phyloP scores from a whole-genome alignment of 2,329 filamentous ascomycete species.

The Cladosporium velox region DNA sequence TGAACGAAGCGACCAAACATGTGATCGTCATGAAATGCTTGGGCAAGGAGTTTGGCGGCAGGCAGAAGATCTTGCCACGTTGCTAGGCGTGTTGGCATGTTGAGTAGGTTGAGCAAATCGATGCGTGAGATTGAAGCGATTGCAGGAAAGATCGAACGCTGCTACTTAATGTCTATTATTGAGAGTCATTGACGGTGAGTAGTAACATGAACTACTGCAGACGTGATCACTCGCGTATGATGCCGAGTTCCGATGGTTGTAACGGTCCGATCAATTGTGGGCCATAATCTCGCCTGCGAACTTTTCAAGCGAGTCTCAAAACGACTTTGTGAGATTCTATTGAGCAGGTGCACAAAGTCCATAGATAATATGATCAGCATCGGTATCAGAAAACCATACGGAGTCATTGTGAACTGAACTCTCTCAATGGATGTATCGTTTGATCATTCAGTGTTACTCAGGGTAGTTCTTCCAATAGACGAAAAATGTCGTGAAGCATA shows the following conservation, averaged over 20 bases:
- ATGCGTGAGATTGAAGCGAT: background rate
- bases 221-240: background rate
- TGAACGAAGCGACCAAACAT: constrained; percentile 32
- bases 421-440: background rate
- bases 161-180: background rate
- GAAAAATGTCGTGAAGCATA: background rate
- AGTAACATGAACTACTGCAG: background rate
- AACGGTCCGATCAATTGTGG: background rate
- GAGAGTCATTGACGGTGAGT: background rate
- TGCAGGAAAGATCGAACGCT: background rate
- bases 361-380: background rate
- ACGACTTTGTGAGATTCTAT: background rate
- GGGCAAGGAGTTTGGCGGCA: constrained; percentile 28
- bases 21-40: constrained; percentile 31
- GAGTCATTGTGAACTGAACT: background rate
- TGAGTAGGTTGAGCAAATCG: background rate
- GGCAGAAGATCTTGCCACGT: constrained; percentile 30
- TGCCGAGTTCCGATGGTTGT: background rate
- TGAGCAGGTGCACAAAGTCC: background rate
- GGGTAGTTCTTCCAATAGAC: background rate
- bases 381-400: background rate
- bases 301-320: background rate
- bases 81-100: constrained; percentile 31
- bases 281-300: background rate
- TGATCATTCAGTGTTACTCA: background rate